Evolutionary conservation across 305 asterid genomes (phyloP), one percentile per base, ranked within the genome.

Genomic region (Caryopteris hybrid): DNA sequence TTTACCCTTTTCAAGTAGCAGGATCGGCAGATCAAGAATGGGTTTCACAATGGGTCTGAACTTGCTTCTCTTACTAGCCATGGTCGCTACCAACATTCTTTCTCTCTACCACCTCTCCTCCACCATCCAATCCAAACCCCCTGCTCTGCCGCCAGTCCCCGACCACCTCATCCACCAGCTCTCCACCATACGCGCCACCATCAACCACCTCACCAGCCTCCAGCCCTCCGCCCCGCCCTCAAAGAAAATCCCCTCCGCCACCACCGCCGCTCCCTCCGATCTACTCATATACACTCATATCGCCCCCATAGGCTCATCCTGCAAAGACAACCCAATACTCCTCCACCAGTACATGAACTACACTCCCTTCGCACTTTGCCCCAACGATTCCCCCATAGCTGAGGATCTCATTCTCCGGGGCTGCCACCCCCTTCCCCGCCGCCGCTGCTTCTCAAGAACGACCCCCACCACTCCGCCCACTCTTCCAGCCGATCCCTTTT

Each of bases 71-170:
- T 53, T 93, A 69, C 56, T 88, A 6, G 99, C 95, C 62, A 93
- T 93, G 99, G 99, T 88, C 5, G 99, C 96, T 69, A 93, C 99
- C 85, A 93, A 93, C 82, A 86, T 93, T 64, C 91, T 93, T 74
- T 93, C 99, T 21, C 95, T 93, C 68, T 93, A 93, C 87, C 99
- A 93, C 71, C 99, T 93, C 83, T 90, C 99, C 76, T 77, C 96
- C 86, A 88, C 81, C 79, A 74, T 90, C 79, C 89, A 82, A 17
- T 84, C 95, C 74, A 73, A 71, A 5, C 78, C 86, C 61, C 72
- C 90, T 20, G 47, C 84, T 33, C 73, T 88, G 0, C 72, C 92
- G 5, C 87, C 96, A 0, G 83, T 87, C 64, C 97, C 99, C 39
- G 88, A 84, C 84, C 96, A 90, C 86, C 97, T 93, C 75, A 71